phyloP scores from a whole-genome alignment of 768 basidiomycete species.

The Aureoboletus auriporus region DNA sequence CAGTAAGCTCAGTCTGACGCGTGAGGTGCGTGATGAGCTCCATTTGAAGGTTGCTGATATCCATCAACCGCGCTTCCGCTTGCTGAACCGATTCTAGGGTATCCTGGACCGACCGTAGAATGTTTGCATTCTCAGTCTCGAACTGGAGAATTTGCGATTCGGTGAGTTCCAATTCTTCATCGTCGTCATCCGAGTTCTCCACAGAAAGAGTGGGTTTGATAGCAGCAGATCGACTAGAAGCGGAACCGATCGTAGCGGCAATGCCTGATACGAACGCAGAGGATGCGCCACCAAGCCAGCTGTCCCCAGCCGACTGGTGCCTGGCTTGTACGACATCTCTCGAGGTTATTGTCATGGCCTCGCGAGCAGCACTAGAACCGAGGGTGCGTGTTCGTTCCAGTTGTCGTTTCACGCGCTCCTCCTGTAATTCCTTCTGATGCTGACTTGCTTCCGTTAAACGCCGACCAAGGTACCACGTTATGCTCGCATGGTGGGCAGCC shows the following conservation, averaged over 20 bases:
- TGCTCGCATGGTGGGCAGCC: slow-evolving; percentile 88
- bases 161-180: slow-evolving; percentile 79
- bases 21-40: slow-evolving; percentile 87
- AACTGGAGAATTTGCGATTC: slow-evolving; percentile 89
- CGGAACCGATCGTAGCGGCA: slow-evolving; percentile 56
- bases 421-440: slow-evolving; percentile 83
- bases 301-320: slow-evolving; percentile 30
- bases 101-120: slow-evolving; percentile 80
- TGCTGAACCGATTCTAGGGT: slow-evolving; percentile 86
- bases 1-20: slow-evolving; percentile 87
- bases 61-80: slow-evolving; percentile 87
- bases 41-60: slow-evolving; percentile 91
- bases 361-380: slow-evolving; percentile 73
- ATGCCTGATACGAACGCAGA: slow-evolving; percentile 53
- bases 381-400: slow-evolving; percentile 79
- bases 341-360: slow-evolving; percentile 45
- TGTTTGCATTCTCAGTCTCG: slow-evolving; percentile 85
- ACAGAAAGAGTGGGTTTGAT: slow-evolving; percentile 31
- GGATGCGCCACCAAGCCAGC: slow-evolving; percentile 61
- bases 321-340: slow-evolving; percentile 23
- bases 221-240: slow-evolving; percentile 31
- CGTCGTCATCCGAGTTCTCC: slow-evolving; percentile 56
- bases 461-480: slow-evolving; percentile 87
- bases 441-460: slow-evolving; percentile 78
- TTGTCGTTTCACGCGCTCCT: slow-evolving; percentile 87